Evolutionary conservation across 2,329 filamentous ascomycete genomes (phyloP), one percentile per base, ranked within the genome.

Genomic region (Diaporthe sp.): DNA sequence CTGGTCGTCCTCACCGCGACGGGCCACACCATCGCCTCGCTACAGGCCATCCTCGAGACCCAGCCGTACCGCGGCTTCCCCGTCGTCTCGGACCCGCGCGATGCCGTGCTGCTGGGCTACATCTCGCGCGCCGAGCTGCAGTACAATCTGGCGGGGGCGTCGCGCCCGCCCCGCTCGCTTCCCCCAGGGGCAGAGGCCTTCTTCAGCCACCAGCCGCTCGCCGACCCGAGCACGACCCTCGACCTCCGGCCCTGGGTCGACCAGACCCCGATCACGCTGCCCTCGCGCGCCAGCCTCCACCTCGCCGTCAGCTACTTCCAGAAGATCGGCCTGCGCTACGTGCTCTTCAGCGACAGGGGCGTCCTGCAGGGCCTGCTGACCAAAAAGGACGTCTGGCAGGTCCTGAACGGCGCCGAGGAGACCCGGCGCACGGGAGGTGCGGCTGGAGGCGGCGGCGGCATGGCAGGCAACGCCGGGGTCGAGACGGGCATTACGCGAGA

Each of bases 171-270:
- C 86, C 85, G 92, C 57, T 89, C 88, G 67, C 87, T 97, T 1
- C 88, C 92, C 0, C 88, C 89, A 0, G 92, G 94, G 76, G 94
- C 95, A 0, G 94, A 96, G 82, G 93, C 93, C 58, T 95, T 94
- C 84, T 98, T 99, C 85, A 90, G 91, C 1, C 94, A 97, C 82
- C 94, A 96, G 81, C 93, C 94, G 3, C 92, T 96, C 72, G 93
- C 94, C 0, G 95, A 98, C 80, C 94, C 94, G 0, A 87, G 90
- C 28, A 89, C 91, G 22, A 95, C 93, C 0, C 91, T 99, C 53
- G 97, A 99, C 84, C 89, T 99, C 15, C 89, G 96, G 10, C 96
- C 96, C 3, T 99, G 97, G 97, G 98, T 99, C 95, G 97, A 99
- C 84, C 96, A 98, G 84, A 99, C 97, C 0, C 97, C 97, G 0